A percentile compares a stretch with the other conserved stretches of the same genome.
phyloP scores from a whole-genome alignment of 495 filamentous ascomycete species.

The Aspergillus biplanus region DNA sequence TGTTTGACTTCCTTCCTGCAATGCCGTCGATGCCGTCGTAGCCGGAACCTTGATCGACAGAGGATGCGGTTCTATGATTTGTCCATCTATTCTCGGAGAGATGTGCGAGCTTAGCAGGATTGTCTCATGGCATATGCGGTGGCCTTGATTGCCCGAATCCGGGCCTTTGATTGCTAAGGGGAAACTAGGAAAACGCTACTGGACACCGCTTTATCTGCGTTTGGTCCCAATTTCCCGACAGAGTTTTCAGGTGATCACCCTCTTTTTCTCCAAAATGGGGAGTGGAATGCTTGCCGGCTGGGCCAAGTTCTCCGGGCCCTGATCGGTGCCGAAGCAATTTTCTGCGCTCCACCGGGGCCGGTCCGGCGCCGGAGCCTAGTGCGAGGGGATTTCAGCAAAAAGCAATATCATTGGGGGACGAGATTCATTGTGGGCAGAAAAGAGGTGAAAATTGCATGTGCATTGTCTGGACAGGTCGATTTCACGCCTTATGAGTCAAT shows the following conservation, averaged over 20 bases:
- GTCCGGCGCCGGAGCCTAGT: constrained; percentile 29
- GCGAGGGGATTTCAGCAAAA: constrained; percentile 3
- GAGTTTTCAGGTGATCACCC: neutral
- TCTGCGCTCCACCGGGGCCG: constrained; percentile 31
- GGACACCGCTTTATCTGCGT: constrained; percentile 2
- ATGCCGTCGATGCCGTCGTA: constrained; percentile 45
- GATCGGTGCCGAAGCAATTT: constrained; percentile 28
- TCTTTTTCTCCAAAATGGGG: neutral
- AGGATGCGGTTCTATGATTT: neutral
- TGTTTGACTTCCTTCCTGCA: constrained; percentile 49
- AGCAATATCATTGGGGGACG: constrained; percentile 16
- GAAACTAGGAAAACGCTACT: neutral
- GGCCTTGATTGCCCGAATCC: neutral
- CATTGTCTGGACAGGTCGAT: constrained; percentile 18
- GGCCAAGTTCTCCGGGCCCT: constrained; percentile 27
- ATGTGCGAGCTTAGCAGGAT: neutral
- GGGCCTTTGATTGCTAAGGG: neutral
- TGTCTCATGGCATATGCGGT: neutral
- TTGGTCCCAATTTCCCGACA: neutral
- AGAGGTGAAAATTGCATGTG: constrained; percentile 4
- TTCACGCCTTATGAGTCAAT: constrained; percentile 10
- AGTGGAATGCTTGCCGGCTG: neutral
- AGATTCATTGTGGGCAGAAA: neutral
- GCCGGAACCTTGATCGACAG: neutral
- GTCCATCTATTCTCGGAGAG: neutral